phyloP scores from a whole-genome alignment of 2,329 filamentous ascomycete genomes.

The Phialemonium atrogriseum region DNA sequence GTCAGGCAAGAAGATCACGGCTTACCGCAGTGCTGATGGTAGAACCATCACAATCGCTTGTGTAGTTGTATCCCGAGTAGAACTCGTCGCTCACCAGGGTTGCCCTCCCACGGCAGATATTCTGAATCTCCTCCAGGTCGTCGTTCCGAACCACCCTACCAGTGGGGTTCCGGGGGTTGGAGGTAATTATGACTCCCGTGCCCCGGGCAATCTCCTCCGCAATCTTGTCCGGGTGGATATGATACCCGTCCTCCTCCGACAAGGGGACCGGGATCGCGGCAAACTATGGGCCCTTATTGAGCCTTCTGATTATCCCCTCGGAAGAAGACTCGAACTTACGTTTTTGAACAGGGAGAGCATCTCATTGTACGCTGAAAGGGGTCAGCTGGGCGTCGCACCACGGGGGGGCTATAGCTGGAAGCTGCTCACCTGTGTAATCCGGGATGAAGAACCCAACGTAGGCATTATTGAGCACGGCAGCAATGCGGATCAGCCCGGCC shows the following conservation, averaged over 20 bases:
- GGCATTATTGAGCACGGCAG: conserved; percentile 84
- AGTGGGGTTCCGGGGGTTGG: conserved; percentile 91
- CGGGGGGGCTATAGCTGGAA: not conserved
- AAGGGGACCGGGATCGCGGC: conserved; percentile 81
- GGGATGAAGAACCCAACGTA: conserved; percentile 92
- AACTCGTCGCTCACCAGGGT: conserved; percentile 96
- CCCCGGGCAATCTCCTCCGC: conserved; percentile 83
- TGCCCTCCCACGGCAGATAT: conserved; percentile 81
- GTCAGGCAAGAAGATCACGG: not conserved
- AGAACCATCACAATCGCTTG: conserved; percentile 78
- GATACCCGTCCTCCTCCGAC: conserved; percentile 77
- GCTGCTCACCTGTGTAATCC: conserved; percentile 66
- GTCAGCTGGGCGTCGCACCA: conserved; percentile 3
- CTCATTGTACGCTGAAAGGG: conserved; percentile 89
- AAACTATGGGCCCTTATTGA: conserved; percentile 43
- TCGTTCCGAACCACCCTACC: conserved; percentile 79
- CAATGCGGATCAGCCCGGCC: conserved; percentile 88
- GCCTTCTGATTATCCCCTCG: not conserved
- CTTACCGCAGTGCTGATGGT: conserved; percentile 70
- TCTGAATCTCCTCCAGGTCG: conserved; percentile 82
- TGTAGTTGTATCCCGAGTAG: conserved; percentile 96
- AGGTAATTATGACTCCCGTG: conserved; percentile 83
- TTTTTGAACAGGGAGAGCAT: conserved; percentile 95
- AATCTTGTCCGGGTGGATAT: conserved; percentile 89
- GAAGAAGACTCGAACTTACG: conserved; percentile 31